phyloP scores from a whole-genome alignment of 306 rosid genomes.

The Citrullus colocynthis region DNA sequence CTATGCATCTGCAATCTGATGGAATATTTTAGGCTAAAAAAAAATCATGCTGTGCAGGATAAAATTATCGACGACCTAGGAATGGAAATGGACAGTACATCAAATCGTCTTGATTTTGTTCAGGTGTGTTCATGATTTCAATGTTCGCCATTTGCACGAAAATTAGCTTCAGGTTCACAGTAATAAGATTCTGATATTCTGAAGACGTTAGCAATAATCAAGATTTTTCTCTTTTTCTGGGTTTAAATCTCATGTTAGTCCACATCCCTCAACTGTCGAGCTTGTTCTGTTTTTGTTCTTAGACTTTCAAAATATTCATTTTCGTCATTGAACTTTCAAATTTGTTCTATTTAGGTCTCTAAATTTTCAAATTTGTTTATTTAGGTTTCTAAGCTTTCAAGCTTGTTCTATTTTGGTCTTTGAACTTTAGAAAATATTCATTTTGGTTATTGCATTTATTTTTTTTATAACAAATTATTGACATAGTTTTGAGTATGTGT shows the following conservation, averaged over 20 bases:
- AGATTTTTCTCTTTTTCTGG: no score
- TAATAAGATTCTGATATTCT: background rate
- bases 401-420: no score
- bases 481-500: background rate
- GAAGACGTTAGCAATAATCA: background rate
- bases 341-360: background rate
- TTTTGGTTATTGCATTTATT: background rate
- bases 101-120: constrained; percentile 90
- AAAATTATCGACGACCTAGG: constrained; percentile 80
- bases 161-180: background rate
- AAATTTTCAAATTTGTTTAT: no score
- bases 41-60: constrained; percentile 40
- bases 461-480: background rate
- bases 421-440: background rate
- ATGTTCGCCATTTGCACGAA: background rate
- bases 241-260: no score
- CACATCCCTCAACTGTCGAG: no score
- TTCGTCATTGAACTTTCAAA: background rate
- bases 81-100: constrained; percentile 82
- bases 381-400: no score
- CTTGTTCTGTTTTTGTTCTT: no score
- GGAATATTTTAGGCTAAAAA: background rate
- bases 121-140: constrained; percentile 44
- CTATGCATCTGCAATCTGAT: background rate
- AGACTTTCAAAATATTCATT: no score